Percentiles rank a stretch among this genome's conserved stretches.
Evolutionary conservation across 306 rosid species (phyloP).

Genomic region (Gillenia trifoliata): DNA sequence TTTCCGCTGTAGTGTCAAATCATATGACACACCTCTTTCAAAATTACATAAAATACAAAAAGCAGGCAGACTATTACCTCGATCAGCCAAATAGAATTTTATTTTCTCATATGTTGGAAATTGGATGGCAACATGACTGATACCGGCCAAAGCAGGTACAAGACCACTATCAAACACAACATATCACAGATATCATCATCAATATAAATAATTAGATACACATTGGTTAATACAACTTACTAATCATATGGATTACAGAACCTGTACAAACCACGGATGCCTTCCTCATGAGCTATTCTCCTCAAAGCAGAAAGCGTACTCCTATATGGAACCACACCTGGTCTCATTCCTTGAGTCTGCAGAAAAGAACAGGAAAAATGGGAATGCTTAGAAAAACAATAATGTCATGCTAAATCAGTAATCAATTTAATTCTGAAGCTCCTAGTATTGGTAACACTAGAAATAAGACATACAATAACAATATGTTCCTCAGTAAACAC

Average conservation of each 20-base stretch:
- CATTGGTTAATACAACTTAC: constrained; percentile 2
- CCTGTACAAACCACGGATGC: constrained; percentile 90
- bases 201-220: neutral
- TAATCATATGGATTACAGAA: constrained; percentile 25
- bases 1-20: no score
- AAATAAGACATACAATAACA: no score
- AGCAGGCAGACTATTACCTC: constrained; percentile 42
- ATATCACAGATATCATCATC: constrained; percentile 10
- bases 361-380: constrained; percentile 18
- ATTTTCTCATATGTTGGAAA: constrained; percentile 77
- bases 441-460: no score
- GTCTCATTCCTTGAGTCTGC: constrained; percentile 81
- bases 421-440: no score
- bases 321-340: constrained; percentile 68
- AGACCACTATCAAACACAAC: constrained; percentile 56
- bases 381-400: neutral
- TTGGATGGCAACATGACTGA: constrained; percentile 89
- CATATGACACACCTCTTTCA: neutral
- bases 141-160: constrained; percentile 87
- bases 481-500: no score
- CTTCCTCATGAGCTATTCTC: constrained; percentile 89
- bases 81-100: constrained; percentile 58
- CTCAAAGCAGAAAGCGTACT: constrained; percentile 71
- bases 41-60: no score
- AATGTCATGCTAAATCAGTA: no score